Percentiles rank a stretch among this genome's conserved stretches.
These are phyloP conservation scores for Botrytis tulipae DNA, from an alignment of 2,329 filamentous ascomycete species.

Conservation along the genomic window DNA sequence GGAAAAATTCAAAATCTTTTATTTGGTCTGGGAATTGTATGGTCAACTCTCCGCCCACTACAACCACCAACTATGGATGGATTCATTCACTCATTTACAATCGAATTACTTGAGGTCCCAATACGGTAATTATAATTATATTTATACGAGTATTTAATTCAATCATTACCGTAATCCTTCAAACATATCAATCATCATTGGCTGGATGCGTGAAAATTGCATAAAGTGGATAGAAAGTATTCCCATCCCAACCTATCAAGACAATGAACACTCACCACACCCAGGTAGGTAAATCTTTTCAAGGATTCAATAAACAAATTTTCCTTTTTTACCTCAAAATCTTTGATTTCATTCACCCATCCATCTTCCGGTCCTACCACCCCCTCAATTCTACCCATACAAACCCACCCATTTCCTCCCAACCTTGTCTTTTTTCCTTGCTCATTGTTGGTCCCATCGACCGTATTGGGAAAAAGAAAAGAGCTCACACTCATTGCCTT, in stretches of 20 bases:
- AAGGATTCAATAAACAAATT: neutral
- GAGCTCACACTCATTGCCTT: neutral
- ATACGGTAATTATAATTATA: neutral
- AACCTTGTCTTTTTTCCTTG: neutral
- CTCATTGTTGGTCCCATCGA: neutral
- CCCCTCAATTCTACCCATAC: neutral
- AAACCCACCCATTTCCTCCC: neutral
- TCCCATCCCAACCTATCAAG: neutral
- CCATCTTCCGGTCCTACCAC: neutral
- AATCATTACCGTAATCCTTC: neutral
- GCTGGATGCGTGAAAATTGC: neutral
- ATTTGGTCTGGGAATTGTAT: neutral
- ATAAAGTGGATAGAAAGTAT: neutral
- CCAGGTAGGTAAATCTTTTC: neutral
- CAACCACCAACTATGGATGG: neutral
- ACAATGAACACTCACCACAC: neutral
- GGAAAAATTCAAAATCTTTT: neutral
- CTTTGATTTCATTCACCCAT: neutral
- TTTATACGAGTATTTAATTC: neutral
- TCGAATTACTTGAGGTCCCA: no score
- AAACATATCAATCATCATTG: neutral
- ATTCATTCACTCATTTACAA: neutral
- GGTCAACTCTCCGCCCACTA: neutral
- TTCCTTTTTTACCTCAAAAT: neutral
- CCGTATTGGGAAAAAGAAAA: slow-evolving; percentile 1